These are phyloP conservation scores for Pisolithus thermaeus DNA, from an alignment of 1,284 basidiomycete genomes.

Conservation along the genomic window DNA sequence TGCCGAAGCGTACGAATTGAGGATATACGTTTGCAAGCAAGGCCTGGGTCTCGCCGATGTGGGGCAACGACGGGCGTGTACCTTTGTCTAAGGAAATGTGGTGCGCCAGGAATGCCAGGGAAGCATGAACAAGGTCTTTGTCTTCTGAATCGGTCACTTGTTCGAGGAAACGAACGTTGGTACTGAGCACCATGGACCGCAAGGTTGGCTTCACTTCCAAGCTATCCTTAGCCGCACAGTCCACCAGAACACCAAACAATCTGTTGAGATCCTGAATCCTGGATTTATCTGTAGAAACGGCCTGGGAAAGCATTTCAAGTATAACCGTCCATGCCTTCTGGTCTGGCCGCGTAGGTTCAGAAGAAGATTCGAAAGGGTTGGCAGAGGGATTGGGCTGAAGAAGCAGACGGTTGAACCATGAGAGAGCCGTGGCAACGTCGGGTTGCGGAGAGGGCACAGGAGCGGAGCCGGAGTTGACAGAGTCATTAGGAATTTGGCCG, in stretches of 20 bases:
- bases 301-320: slow-evolving; percentile 45
- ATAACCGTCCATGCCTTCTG: slow-evolving; percentile 46
- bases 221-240: slow-evolving; percentile 31
- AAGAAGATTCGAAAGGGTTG: slow-evolving; percentile 35
- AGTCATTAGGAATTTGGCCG: slow-evolving; percentile 19
- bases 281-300: slow-evolving; percentile 23
- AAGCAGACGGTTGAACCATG: slow-evolving; percentile 67
- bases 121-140: slow-evolving; percentile 3
- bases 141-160: slow-evolving; percentile 11
- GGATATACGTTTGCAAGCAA: neutral
- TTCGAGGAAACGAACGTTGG: slow-evolving; percentile 37
- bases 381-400: slow-evolving; percentile 34
- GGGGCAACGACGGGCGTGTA: neutral
- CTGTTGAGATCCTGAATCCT: slow-evolving; percentile 52
- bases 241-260: slow-evolving; percentile 38
- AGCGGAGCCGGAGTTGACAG: neutral
- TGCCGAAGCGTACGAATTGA: slow-evolving; percentile 3
- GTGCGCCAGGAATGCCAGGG: slow-evolving; percentile 25
- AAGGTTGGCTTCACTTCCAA: slow-evolving; percentile 27
- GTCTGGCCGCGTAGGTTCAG: slow-evolving; percentile 46
- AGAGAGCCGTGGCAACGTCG: slow-evolving; percentile 58
- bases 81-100: slow-evolving; percentile 15
- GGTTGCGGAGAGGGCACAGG: slow-evolving; percentile 26
- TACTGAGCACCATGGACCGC: slow-evolving; percentile 32
- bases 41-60: neutral